Conservation (phyloP, 148 eudicot species). For the Vaccinium darrowii region DNA sequence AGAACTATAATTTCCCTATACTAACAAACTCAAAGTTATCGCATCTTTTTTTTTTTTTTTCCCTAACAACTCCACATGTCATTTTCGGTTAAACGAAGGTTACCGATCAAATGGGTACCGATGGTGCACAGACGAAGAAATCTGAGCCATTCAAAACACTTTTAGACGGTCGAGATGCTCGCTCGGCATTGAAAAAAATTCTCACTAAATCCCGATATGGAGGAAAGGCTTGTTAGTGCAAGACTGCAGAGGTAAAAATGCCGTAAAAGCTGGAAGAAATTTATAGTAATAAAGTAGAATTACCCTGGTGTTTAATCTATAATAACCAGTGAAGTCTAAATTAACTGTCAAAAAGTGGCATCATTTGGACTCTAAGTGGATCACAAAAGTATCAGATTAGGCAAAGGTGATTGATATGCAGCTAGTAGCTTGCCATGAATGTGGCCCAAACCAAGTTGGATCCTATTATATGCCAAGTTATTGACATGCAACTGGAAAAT, state of each 20-base stretch:
- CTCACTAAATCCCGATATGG: background rate
- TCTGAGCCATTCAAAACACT: too few relatives aligned
- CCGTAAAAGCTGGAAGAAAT: background rate
- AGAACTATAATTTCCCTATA: too few relatives aligned
- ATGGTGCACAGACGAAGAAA: too few relatives aligned
- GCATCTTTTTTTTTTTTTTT: too few relatives aligned
- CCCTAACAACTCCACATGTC: too few relatives aligned
- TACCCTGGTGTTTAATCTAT: background rate
- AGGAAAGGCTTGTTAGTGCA: background rate
- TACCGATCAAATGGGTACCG: too few relatives aligned
- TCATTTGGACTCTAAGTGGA: background rate
- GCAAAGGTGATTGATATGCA: background rate
- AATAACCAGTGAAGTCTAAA: background rate
- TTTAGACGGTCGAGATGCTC: too few relatives aligned
- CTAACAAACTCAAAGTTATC: too few relatives aligned
- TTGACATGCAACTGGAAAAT: background rate
- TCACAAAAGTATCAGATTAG: background rate
- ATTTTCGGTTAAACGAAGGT: too few relatives aligned
- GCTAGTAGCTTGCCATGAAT: background rate
- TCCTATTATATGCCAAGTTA: background rate
- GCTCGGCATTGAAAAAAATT: too few relatives aligned
- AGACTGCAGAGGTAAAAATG: background rate
- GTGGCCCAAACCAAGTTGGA: background rate
- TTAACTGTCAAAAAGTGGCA: background rate
- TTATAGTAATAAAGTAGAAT: background rate